Evolutionary conservation across 2,329 filamentous ascomycete species (phyloP).

Genomic region (Furcasterigmium furcatum): DNA sequence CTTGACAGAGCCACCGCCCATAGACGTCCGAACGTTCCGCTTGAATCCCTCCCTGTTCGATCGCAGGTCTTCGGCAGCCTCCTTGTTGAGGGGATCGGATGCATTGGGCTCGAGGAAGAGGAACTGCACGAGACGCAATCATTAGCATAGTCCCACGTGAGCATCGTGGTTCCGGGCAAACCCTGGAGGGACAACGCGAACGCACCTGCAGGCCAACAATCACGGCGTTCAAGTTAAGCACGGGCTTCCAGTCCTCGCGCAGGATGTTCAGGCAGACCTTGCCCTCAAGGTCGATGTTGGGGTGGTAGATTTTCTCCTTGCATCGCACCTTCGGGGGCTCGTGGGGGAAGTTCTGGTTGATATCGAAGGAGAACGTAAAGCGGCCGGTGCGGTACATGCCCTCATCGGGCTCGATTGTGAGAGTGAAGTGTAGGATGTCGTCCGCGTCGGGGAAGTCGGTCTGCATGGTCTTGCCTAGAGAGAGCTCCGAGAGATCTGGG

Average conservation of each 20-base stretch:
- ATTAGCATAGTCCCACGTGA: slow-evolving; percentile 13
- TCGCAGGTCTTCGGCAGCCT: slow-evolving; percentile 89
- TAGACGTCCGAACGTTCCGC: slow-evolving; percentile 80
- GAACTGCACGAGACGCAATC: slow-evolving; percentile 55
- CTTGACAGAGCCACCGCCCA: slow-evolving; percentile 76
- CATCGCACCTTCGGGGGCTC: slow-evolving; percentile 97
- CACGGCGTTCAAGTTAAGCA: slow-evolving; percentile 92
- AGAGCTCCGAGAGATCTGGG: slow-evolving; percentile 83
- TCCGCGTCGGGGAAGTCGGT: slow-evolving; percentile 79
- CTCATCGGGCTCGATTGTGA: slow-evolving; percentile 83
- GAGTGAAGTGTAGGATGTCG: slow-evolving; percentile 80
- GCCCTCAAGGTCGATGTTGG: slow-evolving; percentile 95
- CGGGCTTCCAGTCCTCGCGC: slow-evolving; percentile 98
- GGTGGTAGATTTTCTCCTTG: slow-evolving; percentile 97
- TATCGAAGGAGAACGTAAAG: slow-evolving; percentile 88
- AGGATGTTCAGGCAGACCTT: slow-evolving; percentile 98
- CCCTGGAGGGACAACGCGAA: too few relatives aligned
- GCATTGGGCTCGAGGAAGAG: slow-evolving; percentile 97
- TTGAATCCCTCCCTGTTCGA: slow-evolving; percentile 85
- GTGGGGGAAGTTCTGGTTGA: slow-evolving; percentile 94
- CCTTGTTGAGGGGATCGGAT: slow-evolving; percentile 96
- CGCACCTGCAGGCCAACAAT: slow-evolving; percentile 86
- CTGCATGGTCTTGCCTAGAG: slow-evolving; percentile 75
- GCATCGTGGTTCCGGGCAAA: too few relatives aligned
- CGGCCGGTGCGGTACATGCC: slow-evolving; percentile 81